Conservation (phyloP, 164 flowering plant genomes). For the Kingdonia uniflora region DNA sequence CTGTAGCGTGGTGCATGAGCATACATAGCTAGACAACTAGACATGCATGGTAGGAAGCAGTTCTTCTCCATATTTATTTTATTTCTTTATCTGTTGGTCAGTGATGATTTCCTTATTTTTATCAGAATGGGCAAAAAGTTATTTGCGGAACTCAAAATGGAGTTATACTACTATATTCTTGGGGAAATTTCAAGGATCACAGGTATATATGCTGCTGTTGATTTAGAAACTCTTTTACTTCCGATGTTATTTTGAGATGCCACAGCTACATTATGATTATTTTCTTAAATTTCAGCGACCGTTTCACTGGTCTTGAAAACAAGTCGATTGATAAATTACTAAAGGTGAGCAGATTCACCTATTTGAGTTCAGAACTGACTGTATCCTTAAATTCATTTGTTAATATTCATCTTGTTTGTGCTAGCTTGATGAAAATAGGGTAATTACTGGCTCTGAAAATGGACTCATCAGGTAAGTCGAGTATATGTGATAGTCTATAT, state of each 20-base stretch:
- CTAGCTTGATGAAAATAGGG: conserved; percentile 87
- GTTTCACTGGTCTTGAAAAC: conserved; percentile 65
- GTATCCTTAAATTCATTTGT: background rate
- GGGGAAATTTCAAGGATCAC: conserved; percentile 95
- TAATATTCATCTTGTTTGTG: conserved; percentile 1
- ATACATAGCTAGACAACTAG: too few species aligned
- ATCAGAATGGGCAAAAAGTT: conserved; percentile 88
- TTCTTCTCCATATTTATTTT: too few species aligned
- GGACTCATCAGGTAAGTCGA: conserved; percentile 78
- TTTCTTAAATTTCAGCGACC: conserved; percentile 54
- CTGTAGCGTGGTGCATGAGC: too few species aligned
- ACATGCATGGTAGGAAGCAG: too few species aligned
- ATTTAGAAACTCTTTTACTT: background rate
- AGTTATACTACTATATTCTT: conserved; percentile 65
- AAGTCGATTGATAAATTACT: conserved; percentile 72
- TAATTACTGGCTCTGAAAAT: conserved; percentile 79
- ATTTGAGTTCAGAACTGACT: background rate
- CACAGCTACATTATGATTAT: background rate
- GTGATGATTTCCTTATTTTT: background rate
- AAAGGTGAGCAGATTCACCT: conserved; percentile 39
- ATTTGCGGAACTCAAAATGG: conserved; percentile 87
- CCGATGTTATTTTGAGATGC: background rate
- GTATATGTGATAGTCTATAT: too few species aligned
- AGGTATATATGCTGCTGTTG: conserved; percentile 35
- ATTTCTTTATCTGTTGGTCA: too few species aligned